Evolutionary conservation across 208 protist genomes (phyloP).

Genomic region (Strigomonas culicis): DNA sequence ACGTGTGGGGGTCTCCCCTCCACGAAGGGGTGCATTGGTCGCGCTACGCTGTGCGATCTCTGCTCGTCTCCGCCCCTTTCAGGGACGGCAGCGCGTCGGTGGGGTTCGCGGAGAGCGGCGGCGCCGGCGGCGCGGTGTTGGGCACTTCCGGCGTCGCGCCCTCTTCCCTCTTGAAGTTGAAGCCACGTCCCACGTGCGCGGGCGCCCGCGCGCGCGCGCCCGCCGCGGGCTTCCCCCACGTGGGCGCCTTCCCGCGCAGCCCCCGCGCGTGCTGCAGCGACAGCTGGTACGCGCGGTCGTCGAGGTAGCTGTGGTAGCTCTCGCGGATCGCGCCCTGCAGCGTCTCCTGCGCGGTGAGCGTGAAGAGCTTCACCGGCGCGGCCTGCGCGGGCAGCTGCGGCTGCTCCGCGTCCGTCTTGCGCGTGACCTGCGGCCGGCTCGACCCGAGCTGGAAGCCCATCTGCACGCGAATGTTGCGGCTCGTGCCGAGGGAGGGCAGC

Average conservation of each 20-base stretch:
- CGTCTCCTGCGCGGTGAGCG: slow-evolving; percentile 58
- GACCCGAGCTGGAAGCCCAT: neutral
- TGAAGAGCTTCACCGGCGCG: slow-evolving; percentile 84
- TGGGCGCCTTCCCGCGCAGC: neutral
- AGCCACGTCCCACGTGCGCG: neutral
- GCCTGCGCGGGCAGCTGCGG: slow-evolving; percentile 4
- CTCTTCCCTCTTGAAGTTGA: slow-evolving; percentile 6
- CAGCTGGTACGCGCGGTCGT: slow-evolving; percentile 48
- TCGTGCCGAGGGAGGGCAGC: slow-evolving; percentile 5
- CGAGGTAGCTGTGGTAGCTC: slow-evolving; percentile 65
- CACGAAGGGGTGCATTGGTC: no score
- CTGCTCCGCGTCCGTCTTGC: neutral
- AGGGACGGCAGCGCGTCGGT: neutral
- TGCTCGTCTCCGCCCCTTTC: neutral
- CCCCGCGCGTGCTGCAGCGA: neutral
- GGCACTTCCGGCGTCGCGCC: neutral
- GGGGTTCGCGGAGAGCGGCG: neutral
- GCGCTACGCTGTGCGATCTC: no score
- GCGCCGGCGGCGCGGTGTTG: neutral
- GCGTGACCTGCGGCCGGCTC: neutral
- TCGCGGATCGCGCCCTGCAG: slow-evolving; percentile 52
- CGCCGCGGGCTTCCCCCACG: neutral
- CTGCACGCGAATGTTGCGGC: neutral
- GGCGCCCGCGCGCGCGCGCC: neutral
- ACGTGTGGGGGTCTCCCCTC: no score